Percentiles rank a stretch among this genome's conserved stretches.
These are phyloP conservation scores for Paracamarosporium sp. DNA, from an alignment of 2,329 filamentous ascomycete species.

Conservation along the genomic window DNA sequence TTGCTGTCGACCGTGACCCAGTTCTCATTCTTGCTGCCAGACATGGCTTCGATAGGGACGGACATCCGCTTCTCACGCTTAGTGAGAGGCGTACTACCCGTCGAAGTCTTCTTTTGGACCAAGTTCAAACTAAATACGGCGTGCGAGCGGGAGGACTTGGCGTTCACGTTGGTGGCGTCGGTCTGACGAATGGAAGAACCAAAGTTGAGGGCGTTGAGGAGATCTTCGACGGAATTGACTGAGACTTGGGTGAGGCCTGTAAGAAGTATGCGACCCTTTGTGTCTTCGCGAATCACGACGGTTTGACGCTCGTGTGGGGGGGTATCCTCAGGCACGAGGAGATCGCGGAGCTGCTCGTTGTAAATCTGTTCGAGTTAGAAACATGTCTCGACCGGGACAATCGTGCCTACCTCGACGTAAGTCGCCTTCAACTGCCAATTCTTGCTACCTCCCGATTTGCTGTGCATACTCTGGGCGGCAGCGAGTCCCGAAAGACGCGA, in stretches of 20 bases:
- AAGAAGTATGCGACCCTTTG: slow-evolving; percentile 91
- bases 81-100: slow-evolving; percentile 48
- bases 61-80: slow-evolving; percentile 84
- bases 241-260: slow-evolving; percentile 88
- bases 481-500: slow-evolving; percentile 74
- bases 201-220: slow-evolving; percentile 87
- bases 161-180: slow-evolving; percentile 95
- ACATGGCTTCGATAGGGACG: slow-evolving; percentile 81
- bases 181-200: slow-evolving; percentile 95
- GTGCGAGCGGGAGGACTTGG: slow-evolving; percentile 95
- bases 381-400: not conserved
- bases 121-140: slow-evolving; percentile 96
- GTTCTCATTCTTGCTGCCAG: slow-evolving; percentile 60
- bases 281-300: slow-evolving; percentile 93
- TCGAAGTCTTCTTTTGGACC: slow-evolving; percentile 77
- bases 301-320: slow-evolving; percentile 72
- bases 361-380: slow-evolving; percentile 72
- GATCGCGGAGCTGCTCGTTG: slow-evolving; percentile 92
- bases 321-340: slow-evolving; percentile 79
- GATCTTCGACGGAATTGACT: slow-evolving; percentile 89
- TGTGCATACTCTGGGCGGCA: slow-evolving; percentile 50
- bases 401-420: slow-evolving; percentile 65
- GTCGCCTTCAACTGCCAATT: slow-evolving; percentile 93
- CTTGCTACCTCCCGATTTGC: slow-evolving; percentile 65
- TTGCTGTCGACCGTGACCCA: slow-evolving; percentile 95